Base-by-base conservation (phyloP, 2,329 filamentous ascomycete species). In the Cryphonectria japonica region DNA sequence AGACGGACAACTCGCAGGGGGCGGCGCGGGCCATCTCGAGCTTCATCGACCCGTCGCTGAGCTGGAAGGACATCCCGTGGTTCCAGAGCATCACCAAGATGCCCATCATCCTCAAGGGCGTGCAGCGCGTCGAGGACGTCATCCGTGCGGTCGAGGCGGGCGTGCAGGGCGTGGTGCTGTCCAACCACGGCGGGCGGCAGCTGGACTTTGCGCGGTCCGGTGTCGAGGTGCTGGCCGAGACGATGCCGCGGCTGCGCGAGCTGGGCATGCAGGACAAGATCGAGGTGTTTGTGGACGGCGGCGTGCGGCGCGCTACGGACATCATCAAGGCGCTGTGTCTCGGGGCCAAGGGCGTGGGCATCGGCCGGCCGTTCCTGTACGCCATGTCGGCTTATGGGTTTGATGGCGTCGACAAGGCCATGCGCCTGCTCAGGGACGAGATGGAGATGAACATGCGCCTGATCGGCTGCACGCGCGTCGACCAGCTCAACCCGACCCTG, bases 371-470 rank as follows among this genome's bases (percentile, higher is more conserved):
- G 34, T 98, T 99, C 85, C 83, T 99, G 72, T 99, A 95, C 79
- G 95, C 96, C 77, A 98, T 99, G 95, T 93, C 91, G 74, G 90
- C 94, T 13, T 98, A 98, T 78, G 96, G 96, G 1, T 83, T 93
- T 72, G 86, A 91, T 2, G 96, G 96, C 74, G 95, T 98, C 29
- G 93, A 97, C 78, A 88, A 93, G 46, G 96, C 96, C 43, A 97
- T 98, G 92, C 92, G 94, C 81, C 84, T 97, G 71, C 87, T 97
- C 76, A 94, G 93, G 83, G 96, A 98, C 78, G 96, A 99, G 86
- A 93, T 99, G 89, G 94, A 97, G 84, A 98, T 98, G 95, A 96
- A 95, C 78, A 98, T 99, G 96, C 89, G 96, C 8, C 84, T 99
- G 74, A 94, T 99, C 76, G 96, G 96, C 13, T 93, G 90, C 71